Evolutionary conservation across 306 rosid genomes (phyloP), one percentile per base, ranked within the genome.

Genomic region (Medicago lupulina): DNA sequence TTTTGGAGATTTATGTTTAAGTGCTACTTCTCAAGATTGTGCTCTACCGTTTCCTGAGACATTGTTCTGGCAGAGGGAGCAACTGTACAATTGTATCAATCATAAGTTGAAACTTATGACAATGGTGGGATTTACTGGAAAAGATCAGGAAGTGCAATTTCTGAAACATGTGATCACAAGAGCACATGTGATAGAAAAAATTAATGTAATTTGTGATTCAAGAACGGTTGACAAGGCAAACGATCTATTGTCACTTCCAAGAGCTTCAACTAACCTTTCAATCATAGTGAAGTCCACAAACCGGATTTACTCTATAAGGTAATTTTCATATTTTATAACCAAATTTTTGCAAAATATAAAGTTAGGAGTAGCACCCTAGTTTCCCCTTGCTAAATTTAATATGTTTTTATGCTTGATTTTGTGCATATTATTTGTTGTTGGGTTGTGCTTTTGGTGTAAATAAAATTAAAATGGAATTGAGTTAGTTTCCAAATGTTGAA

Each of bases 141-240:
- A 47, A 60, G 74, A 77, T 8, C 54, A 16, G 28, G 85, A 82
- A 43, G 23, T 69, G 36, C 58, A 82, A 0, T 82, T 82, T 77
- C 47, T 21, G 9, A 67, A 82, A 70, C 61, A 66, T 67, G 19
- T 77, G 9, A 58, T 82, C n/a, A 49, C 71, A 15, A 66, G 5
- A 46, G 72, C 46, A 2, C 2, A 1, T 16, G 4, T 8, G 19
- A 23, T 72, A 4, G 1, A 39, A 41, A 72, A 34, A 1, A 31
- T 82, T 0, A 11, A 40, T 25, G 34, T 82, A 36, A 7, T 73
- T 0, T 72, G 76, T 59, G 39, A 18, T 31, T 38, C 55, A 8
- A 28, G 62, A 3, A 10, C 6, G n/a, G 41, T 16, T 16, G 74
- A 40, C 1, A 61, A 70, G 40, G 62, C 60, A 49, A 12, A 1